Base-by-base conservation (phyloP, 2,329 filamentous ascomycete genomes). In the Plectosphaerella cucumerina region DNA sequence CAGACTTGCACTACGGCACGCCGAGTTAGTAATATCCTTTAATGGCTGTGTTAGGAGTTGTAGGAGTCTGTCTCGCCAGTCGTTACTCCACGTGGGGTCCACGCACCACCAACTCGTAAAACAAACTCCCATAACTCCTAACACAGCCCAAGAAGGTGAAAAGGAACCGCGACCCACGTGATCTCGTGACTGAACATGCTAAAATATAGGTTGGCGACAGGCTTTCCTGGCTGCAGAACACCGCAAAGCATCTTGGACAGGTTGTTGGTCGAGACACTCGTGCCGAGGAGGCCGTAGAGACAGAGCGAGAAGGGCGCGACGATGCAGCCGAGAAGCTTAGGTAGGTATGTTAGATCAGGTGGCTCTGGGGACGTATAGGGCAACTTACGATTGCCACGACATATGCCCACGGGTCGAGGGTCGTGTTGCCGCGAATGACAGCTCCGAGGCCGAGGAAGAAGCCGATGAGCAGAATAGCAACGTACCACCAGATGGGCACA, bases 191-290 rank as follows among this genome's bases (percentile, higher is more conserved):
- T 64, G 44, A 65, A 69, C 14, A 65, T 61, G 20, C 64, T 69
- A 59, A 76, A 76, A 57, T 73, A 74, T 63, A 75, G 69, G 52
- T 75, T 73, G 9, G 69, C 69, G 5, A 75, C 55, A 2, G 65
- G 70, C 35, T 60, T 62, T 2, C 66, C 63, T 0, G 68, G 74
- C 48, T 71, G 66, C 50, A 80, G 62, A 33, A 77, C 74, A 18
- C 74, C 76, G 4, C 68, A 75, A 20, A 80, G 59, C 67, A 78
- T 73, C 58, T 79, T 74, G 10, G 44, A 67, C 49, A 6, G 66
- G 65, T 51, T 73, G 66, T 21, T 69, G 59, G 52, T 54, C 12
- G 53, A 48, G 12, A 54, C 53, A 20, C 53, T 54, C 0, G 53
- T 53, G 9, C 53, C 50, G 1, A 54, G 41, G 8, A 54, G 26